phyloP scores from a whole-genome alignment of 805 yeast genomes.

The Suhomyces tanzawaensis region DNA sequence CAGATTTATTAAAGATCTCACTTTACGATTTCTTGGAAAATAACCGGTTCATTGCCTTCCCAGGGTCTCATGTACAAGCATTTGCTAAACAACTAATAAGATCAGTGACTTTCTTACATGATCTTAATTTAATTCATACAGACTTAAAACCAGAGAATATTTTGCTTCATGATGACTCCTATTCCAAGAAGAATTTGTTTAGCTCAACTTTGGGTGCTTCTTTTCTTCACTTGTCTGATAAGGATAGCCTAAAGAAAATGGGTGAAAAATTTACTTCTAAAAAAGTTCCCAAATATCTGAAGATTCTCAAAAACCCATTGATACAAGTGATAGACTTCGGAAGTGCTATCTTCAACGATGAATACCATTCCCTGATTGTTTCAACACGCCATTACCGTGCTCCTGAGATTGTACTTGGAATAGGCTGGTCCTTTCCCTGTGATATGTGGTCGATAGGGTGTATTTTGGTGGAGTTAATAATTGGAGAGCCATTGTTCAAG shows the following conservation, averaged over 20 bases:
- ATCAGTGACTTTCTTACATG: slow-evolving; percentile 87
- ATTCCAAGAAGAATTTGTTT: slow-evolving; percentile 33
- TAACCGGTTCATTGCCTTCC: slow-evolving; percentile 85
- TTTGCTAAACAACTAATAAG: slow-evolving; percentile 81
- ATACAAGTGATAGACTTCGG: slow-evolving; percentile 95
- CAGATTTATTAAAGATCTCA: slow-evolving; percentile 80
- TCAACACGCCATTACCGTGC: slow-evolving; percentile 97
- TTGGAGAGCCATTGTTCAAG: slow-evolving; percentile 92
- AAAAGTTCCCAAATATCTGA: slow-evolving; percentile 34
- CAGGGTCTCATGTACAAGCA: slow-evolving; percentile 89
- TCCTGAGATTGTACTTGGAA: slow-evolving; percentile 90
- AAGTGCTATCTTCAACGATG: slow-evolving; percentile 91
- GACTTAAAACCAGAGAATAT: slow-evolving; percentile 97
- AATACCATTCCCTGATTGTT: slow-evolving; percentile 87
- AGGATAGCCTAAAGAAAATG: slow-evolving; percentile 1
- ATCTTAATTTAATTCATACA: slow-evolving; percentile 86
- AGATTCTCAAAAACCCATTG: slow-evolving; percentile 69
- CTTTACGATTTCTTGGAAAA: slow-evolving; percentile 86
- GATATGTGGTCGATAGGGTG: slow-evolving; percentile 98
- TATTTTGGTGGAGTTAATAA: slow-evolving; percentile 82
- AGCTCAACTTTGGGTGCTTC: slow-evolving; percentile 34
- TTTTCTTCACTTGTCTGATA: slow-evolving; percentile 23
- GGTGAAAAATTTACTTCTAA: slow-evolving; percentile 4
- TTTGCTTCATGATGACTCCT: slow-evolving; percentile 57
- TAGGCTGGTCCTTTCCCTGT: slow-evolving; percentile 97